Percentiles rank a stretch among this genome's conserved stretches.
These are phyloP conservation scores for Trematosphaeria pertusa DNA, from an alignment of 2,329 filamentous ascomycete species.

Conservation along the genomic window DNA sequence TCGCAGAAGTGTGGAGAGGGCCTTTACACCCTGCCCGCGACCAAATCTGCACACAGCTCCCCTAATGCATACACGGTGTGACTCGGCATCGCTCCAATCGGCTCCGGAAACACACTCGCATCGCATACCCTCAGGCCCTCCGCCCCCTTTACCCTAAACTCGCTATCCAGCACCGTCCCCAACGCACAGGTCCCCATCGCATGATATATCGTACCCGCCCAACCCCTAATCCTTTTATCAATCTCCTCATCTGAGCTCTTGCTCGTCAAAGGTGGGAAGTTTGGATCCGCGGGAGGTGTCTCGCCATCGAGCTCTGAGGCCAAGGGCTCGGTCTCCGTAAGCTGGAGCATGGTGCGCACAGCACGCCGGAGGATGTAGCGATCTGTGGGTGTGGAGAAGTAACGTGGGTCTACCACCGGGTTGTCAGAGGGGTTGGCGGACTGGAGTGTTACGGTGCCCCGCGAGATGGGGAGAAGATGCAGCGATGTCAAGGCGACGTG, in stretches of 20 bases:
- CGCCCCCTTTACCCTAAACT: constrained; percentile 20
- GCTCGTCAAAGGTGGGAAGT: constrained; percentile 11
- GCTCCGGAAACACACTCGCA: constrained; percentile 27
- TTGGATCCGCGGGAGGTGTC: constrained; percentile 18
- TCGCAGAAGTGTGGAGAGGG: no score
- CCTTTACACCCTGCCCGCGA: constrained; percentile 14
- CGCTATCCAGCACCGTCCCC: constrained; percentile 24
- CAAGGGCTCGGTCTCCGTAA: constrained; percentile 19
- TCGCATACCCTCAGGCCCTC: constrained; percentile 20
- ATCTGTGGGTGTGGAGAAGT: constrained; percentile 29
- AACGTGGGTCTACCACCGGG: constrained; percentile 30
- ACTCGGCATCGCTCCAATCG: constrained; percentile 29
- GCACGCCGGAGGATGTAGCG: constrained; percentile 25
- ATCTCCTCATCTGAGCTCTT: constrained; percentile 34
- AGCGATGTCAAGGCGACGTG: constrained; percentile 21
- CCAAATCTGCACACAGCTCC: constrained; percentile 29
- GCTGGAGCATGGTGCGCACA: constrained; percentile 16
- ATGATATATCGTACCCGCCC: constrained; percentile 15
- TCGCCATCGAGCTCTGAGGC: constrained; percentile 22
- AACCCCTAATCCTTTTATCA: constrained; percentile 22
- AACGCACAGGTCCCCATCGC: constrained; percentile 27
- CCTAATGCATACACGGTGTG: constrained; percentile 28
- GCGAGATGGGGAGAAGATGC: constrained; percentile 27
- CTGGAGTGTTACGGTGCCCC: constrained; percentile 27
- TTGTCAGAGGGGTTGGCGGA: constrained; percentile 20